Evolutionary conservation across 371 early-diverging fungal genomes (phyloP), one percentile per base, ranked within the genome.

Genomic region (Apophysomyces trapeziformis): DNA sequence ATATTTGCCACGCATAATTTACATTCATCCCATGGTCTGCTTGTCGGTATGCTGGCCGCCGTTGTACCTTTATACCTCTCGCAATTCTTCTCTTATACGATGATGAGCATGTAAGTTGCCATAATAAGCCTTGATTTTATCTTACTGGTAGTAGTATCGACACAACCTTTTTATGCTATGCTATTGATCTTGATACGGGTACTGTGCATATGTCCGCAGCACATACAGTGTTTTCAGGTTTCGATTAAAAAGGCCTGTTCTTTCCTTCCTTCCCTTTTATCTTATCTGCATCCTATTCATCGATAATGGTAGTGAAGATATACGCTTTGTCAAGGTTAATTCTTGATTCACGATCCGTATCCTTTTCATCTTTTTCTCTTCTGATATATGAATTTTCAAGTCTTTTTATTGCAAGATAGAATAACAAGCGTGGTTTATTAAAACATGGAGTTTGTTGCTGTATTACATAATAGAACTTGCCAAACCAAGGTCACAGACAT

Each of bases 111-210:
- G 92, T 92, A 83, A 84, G 91, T 84, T 4, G 14, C 11, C n/a
- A 58, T 35, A 16, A 21, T 38, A 5, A 2, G 7, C 7, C 32
- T 59, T 16, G 21, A 21, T 18, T 60, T 44, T n/a, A 36, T 61
- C 47, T 60, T 67, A 11, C 45, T 58, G 16, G 56, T 47, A n/a
- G 38, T 62, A 93, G 92, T 57, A 83, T 93, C 35, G 92, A 93
- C 73, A 88, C 94, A 0, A 85, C 87, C 2, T 92, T 92, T 67
- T 76, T 93, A 16, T 92, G 92, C 66, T 93, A 91, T 73, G 87
- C 92, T 14, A 86, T 93, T 60, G 94, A 93, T 73, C 71, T 92
- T 13, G 93, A 93, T 64, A 85, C 84, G 4, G 90, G 91, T 66
- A 81, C 81, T 13, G 87, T 87, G 46, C 87, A 91, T 72, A 73